phyloP scores from a whole-genome alignment of 2,329 filamentous ascomycete species.

The Fusarium abutilonis region DNA sequence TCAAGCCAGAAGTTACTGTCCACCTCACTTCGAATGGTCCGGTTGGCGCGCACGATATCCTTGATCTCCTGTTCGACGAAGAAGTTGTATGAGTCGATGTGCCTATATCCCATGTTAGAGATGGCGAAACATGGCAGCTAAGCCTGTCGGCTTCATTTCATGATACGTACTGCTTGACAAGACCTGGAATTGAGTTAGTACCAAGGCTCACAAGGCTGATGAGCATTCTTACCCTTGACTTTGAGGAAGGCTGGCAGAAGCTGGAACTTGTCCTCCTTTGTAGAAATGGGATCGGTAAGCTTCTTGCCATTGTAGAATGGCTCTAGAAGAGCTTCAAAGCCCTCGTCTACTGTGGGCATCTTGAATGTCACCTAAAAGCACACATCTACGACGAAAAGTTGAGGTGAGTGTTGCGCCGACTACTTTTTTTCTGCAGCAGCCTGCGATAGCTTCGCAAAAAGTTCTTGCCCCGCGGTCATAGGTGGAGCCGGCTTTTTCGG shows the following conservation, averaged over 20 bases:
- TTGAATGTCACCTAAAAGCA: constrained; percentile 48
- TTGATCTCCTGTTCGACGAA: constrained; percentile 97
- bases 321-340: constrained; percentile 72
- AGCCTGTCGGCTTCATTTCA: not conserved
- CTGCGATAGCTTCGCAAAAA: constrained; percentile 48
- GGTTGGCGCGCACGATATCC: constrained; percentile 93
- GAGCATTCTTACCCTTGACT: constrained; percentile 74
- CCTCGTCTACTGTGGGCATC: constrained; percentile 68
- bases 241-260: constrained; percentile 96
- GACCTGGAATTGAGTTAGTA: constrained; percentile 56
- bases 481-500: constrained; percentile 40
- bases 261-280: constrained; percentile 91
- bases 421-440: constrained; percentile 39
- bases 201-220: constrained; percentile 1
- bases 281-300: constrained; percentile 71
- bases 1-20: constrained; percentile 93
- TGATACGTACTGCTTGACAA: constrained; percentile 81
- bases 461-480: constrained; percentile 46
- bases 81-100: constrained; percentile 99
- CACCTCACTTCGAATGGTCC: constrained; percentile 88
- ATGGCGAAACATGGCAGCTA: not conserved
- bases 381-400: constrained; percentile 45
- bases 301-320: constrained; percentile 75
- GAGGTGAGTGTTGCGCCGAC: constrained; percentile 20
- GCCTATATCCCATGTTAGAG: constrained; percentile 54